Percentiles rank a stretch among this genome's conserved stretches.
Conservation (phyloP, 148 eudicot species). For the Fallopia convolvulus region DNA sequence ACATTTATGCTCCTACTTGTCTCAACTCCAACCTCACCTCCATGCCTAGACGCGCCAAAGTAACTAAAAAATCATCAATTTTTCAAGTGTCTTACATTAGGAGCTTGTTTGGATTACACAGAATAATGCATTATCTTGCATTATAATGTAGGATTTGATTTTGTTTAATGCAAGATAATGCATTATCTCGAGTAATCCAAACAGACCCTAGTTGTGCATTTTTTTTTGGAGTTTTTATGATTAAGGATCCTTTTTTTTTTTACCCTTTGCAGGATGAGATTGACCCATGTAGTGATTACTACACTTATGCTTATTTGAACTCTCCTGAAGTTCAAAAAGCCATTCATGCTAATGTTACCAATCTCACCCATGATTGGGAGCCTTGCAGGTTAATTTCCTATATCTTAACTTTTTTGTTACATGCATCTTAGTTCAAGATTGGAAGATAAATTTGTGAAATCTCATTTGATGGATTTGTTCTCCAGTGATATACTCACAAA, state of each 20-base stretch:
- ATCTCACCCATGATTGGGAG: slow-evolving; percentile 42
- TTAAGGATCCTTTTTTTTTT: not conserved
- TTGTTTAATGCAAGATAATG: too few species aligned
- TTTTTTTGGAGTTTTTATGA: not conserved
- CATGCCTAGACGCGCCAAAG: slow-evolving; percentile 39
- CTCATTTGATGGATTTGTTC: not conserved
- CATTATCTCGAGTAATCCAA: too few species aligned
- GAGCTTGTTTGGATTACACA: too few species aligned
- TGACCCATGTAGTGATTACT: slow-evolving; percentile 63
- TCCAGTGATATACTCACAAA: slow-evolving; percentile 22
- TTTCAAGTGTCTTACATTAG: not conserved
- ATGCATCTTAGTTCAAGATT: not conserved
- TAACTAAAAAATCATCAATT: not conserved
- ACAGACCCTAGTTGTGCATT: too few species aligned
- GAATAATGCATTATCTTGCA: too few species aligned
- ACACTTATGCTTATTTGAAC: slow-evolving; percentile 53
- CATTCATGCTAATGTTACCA: slow-evolving; percentile 69
- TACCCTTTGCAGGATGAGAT: slow-evolving; percentile 36
- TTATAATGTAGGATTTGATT: too few species aligned
- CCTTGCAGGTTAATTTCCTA: slow-evolving; percentile 48
- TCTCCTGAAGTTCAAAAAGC: slow-evolving; percentile 57
- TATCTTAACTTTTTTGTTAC: too few species aligned
- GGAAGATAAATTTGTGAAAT: not conserved
- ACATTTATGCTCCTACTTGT: slow-evolving; percentile 70
- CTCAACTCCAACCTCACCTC: slow-evolving; percentile 32